These are phyloP conservation scores for Saccharomycopsis sp. DNA, from an alignment of 805 yeast species.

Conservation along the genomic window DNA sequence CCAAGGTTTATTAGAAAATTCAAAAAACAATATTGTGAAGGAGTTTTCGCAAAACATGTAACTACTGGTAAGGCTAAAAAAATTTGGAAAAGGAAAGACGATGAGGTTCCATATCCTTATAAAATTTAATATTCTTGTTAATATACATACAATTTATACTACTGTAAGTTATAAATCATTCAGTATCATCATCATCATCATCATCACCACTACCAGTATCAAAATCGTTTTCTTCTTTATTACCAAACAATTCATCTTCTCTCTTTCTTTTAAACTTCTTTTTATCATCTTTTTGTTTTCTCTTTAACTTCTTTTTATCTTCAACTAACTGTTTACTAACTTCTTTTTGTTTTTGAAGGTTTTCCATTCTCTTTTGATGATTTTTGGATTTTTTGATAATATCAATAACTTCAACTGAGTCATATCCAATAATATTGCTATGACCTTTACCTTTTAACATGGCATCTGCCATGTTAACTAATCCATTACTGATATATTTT, in stretches of 20 bases:
- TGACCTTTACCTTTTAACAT: constrained; percentile 61
- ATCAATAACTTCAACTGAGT: constrained; percentile 56
- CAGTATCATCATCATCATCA: not conserved
- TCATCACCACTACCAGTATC: not conserved
- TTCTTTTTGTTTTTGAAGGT: constrained; percentile 6
- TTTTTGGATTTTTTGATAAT: constrained; percentile 32
- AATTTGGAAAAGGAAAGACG: constrained; percentile 85
- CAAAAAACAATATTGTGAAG: constrained; percentile 61
- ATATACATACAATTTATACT: not conserved
- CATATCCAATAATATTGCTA: constrained; percentile 58
- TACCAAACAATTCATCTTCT: no score
- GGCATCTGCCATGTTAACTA: constrained; percentile 67
- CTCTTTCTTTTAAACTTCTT: no score
- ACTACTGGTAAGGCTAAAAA: constrained; percentile 77
- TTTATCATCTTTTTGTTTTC: no score
- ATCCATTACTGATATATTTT: constrained; percentile 72
- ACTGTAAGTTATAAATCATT: not conserved
- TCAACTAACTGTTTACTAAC: constrained; percentile 7
- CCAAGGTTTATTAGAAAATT: constrained; percentile 73
- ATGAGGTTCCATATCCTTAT: constrained; percentile 78
- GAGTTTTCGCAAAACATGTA: constrained; percentile 76
- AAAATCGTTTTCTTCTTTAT: no score
- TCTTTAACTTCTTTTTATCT: no score
- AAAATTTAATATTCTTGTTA: constrained; percentile 26
- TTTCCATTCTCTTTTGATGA: constrained; percentile 14